These are phyloP conservation scores for Myxozyma monticola DNA, from an alignment of 805 yeast genomes.

Conservation along the genomic window DNA sequence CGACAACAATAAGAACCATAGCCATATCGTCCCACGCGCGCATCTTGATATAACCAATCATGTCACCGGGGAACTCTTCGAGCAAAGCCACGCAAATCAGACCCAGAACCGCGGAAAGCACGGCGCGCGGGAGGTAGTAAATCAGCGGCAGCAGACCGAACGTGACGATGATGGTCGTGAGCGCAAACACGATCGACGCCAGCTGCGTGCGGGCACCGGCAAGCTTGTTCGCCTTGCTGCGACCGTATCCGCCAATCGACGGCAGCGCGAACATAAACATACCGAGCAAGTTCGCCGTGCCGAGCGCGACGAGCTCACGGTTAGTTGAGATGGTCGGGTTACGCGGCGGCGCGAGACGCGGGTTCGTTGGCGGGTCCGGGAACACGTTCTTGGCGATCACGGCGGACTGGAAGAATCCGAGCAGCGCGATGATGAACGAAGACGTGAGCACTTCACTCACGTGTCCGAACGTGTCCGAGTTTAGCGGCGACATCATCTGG, in stretches of 20 bases:
- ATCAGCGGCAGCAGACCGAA: conserved; percentile 60
- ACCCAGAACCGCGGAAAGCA: conserved; percentile 75
- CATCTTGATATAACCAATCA: conserved; percentile 69
- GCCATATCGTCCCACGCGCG: conserved; percentile 75
- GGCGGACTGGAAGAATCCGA: conserved; percentile 91
- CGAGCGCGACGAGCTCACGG: conserved; percentile 88
- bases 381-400: conserved; percentile 89
- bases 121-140: conserved; percentile 74
- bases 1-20: conserved; percentile 64
- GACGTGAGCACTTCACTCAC: conserved; percentile 62
- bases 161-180: conserved; percentile 65
- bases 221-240: conserved; percentile 83
- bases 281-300: conserved; percentile 66
- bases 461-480: conserved; percentile 46
- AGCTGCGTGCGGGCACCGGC: conserved; percentile 85
- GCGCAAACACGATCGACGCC: conserved; percentile 83
- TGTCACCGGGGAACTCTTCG: conserved; percentile 81
- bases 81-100: conserved; percentile 73
- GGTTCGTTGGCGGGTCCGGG: conserved; percentile 54
- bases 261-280: conserved; percentile 68
- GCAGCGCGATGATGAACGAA: conserved; percentile 72
- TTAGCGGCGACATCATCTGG: conserved; percentile 60
- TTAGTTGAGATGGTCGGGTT: conserved; percentile 68
- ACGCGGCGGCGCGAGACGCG: conserved; percentile 27
- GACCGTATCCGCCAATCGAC: conserved; percentile 93